Percentiles rank a stretch among this genome's conserved stretches.
Conservation (phyloP, 1,284 basidiomycete species). For the Porogramme epimiltina region DNA sequence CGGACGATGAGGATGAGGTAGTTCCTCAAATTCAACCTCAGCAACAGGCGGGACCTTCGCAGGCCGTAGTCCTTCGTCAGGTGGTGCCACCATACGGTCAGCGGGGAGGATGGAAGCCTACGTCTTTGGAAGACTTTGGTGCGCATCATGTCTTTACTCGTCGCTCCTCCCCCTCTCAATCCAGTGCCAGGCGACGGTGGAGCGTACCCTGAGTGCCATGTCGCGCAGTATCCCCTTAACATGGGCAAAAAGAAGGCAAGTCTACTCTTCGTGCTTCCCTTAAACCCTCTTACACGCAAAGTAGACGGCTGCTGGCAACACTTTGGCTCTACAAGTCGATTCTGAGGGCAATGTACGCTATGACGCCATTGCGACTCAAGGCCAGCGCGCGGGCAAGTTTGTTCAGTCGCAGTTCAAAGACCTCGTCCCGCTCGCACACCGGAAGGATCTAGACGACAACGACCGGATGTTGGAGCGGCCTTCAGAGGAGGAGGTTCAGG, state of each 20-base stretch:
- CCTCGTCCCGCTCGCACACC: conserved; percentile 89
- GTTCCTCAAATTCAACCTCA: conserved; percentile 23
- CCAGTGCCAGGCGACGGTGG: conserved; percentile 78
- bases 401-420: conserved; percentile 98
- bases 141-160: conserved; percentile 23
- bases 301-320: conserved; percentile 87
- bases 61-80: conserved; percentile 51
- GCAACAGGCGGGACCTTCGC: conserved; percentile 36
- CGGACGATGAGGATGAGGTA: conserved; percentile 62
- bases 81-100: conserved; percentile 82
- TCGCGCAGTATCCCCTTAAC: conserved; percentile 95
- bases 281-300: neutral
- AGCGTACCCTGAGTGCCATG: conserved; percentile 95
- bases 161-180: conserved; percentile 1
- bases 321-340: conserved; percentile 95
- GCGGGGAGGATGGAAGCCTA: conserved; percentile 87
- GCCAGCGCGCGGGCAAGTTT: conserved; percentile 82
- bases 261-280: neutral
- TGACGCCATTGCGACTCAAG: conserved; percentile 96
- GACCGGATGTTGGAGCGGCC: conserved; percentile 86
- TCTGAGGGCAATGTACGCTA: conserved; percentile 96
- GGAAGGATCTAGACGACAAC: conserved; percentile 84
- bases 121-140: conserved; percentile 84
- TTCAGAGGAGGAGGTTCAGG: conserved; percentile 86
- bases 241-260: conserved; percentile 93